Evolutionary conservation across 1,284 basidiomycete species (phyloP), one percentile per base, ranked within the genome.

Genomic region (Boletus holoroseus): DNA sequence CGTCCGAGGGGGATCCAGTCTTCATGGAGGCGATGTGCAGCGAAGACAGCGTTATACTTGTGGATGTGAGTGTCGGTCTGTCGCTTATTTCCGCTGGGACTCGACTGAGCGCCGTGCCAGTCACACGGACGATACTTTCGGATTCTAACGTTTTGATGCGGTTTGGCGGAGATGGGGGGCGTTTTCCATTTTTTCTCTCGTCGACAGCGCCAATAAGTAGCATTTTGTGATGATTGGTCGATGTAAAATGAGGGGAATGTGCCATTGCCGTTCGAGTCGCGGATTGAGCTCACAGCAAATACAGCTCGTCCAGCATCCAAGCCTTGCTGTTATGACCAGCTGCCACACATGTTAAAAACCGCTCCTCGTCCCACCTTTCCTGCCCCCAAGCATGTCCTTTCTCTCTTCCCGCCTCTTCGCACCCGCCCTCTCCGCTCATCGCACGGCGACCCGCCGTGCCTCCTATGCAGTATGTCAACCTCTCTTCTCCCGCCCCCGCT

Each of bases 381-480:
- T 7, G 11, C 20, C 9, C 44, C 36, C 32, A 47, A 34, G 13
- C 37, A 55, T 48, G 48, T 28, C 47, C 47, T 26, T 55, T 20
- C 47, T 37, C 32, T 20, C 27, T 27, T 20, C 44, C 20, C 55
- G 61, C 24, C 39, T 52, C 44, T 43, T 51, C 4, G 31, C 54
- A 16, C 43, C 55, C 40, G 37, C 68, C 44, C 53, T 70, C 53
- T 61, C 63, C 37, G 48, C 67, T 7, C 66, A 61, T 46, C 67
- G 71, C 26, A 63, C 65, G 8, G 67, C 68, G 24, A 72, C 77
- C 2, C 77, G 75, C 68, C 79, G 72, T 54, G 81, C 83, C 9
- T 81, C 76, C 58, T 83, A 83, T 62, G 81, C 83, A 20, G 84
- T 86, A 55, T 44, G 76, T 54, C 27, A n/a, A 7, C 11, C 31